These are phyloP conservation scores for Tolypocladium tropicale DNA, from an alignment of 2,329 filamentous ascomycete species.

Conservation along the genomic window DNA sequence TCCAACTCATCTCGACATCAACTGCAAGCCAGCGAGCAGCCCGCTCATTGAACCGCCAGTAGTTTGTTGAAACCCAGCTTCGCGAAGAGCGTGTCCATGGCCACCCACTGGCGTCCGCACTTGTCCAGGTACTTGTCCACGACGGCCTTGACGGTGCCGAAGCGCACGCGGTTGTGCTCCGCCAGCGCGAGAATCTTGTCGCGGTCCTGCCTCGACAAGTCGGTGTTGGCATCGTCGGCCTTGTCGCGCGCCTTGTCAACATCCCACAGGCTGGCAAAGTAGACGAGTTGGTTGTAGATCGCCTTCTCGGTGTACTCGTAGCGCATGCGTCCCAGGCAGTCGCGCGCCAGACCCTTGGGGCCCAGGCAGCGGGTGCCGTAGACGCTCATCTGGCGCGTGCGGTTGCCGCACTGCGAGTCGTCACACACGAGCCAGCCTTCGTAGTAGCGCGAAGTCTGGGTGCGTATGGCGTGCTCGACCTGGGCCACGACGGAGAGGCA, in stretches of 20 bases:
- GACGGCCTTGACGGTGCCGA: conserved; percentile 63
- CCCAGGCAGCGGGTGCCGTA: conserved; percentile 87
- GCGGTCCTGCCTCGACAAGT: conserved; percentile 40
- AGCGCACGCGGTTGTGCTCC: conserved; percentile 73
- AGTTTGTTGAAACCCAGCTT: conserved; percentile 46
- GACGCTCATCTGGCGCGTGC: conserved; percentile 86
- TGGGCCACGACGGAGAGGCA: conserved; percentile 75
- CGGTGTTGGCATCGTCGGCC: conserved; percentile 37
- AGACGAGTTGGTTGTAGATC: conserved; percentile 90
- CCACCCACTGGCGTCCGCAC: conserved; percentile 85
- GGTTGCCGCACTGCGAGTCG: conserved; percentile 74
- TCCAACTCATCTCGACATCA: background rate
- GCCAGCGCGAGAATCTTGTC: conserved; percentile 62
- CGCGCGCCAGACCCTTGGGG: conserved; percentile 71
- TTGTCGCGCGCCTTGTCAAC: conserved; percentile 65
- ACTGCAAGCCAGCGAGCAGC: background rate
- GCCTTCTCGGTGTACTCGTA: conserved; percentile 84
- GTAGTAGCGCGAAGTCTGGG: conserved; percentile 76
- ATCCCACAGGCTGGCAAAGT: conserved; percentile 78
- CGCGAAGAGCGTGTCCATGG: conserved; percentile 81
- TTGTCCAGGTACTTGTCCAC: conserved; percentile 81
- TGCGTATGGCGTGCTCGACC: conserved; percentile 73
- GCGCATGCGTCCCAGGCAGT: conserved; percentile 77
- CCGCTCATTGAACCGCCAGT: conserved; percentile 2
- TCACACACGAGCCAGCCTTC: conserved; percentile 87